Evolutionary conservation across 2,329 filamentous ascomycete species (phyloP).

Genomic region (Helotiales sp.): DNA sequence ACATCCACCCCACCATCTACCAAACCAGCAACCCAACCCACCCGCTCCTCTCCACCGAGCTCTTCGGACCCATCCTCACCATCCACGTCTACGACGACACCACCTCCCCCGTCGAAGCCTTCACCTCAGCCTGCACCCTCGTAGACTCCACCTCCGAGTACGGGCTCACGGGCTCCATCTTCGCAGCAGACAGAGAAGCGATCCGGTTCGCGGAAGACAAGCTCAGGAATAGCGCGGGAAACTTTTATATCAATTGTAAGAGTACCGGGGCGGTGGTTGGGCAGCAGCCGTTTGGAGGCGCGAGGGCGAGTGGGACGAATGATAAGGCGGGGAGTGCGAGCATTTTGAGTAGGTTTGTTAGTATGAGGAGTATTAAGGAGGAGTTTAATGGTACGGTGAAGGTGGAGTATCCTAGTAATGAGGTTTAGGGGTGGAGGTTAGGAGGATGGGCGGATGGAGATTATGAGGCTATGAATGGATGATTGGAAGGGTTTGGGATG

Average conservation of each 20-base stretch:
- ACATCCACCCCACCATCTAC: conserved; percentile 82
- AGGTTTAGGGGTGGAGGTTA: conserved; percentile 35
- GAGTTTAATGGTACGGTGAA: conserved; percentile 65
- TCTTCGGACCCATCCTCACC: conserved; percentile 78
- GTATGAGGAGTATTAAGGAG: conserved; percentile 70
- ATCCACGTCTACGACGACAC: conserved; percentile 77
- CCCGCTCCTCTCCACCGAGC: conserved; percentile 72
- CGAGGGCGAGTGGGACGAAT: conserved; percentile 68
- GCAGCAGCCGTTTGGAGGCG: conserved; percentile 71
- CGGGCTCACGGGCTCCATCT: conserved; percentile 74
- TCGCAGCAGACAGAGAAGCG: conserved; percentile 67
- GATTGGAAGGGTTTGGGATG: background rate
- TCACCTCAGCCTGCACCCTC: conserved; percentile 57
- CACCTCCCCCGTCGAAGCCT: conserved; percentile 51
- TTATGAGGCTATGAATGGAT: background rate
- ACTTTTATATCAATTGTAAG: conserved; percentile 88
- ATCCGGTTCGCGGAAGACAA: conserved; percentile 69
- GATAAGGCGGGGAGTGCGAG: conserved; percentile 71
- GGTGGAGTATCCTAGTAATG: conserved; percentile 73
- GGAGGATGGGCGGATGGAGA: background rate
- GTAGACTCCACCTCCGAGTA: conserved; percentile 76
- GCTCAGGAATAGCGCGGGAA: conserved; percentile 72
- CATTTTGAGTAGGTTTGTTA: conserved; percentile 65
- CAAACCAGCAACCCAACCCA: conserved; percentile 71
- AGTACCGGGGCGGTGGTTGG: conserved; percentile 72